A percentile compares a stretch with the other conserved stretches of the same genome.
Conservation (phyloP, 768 basidiomycete genomes). For the Leccinellum rugosiceps region DNA sequence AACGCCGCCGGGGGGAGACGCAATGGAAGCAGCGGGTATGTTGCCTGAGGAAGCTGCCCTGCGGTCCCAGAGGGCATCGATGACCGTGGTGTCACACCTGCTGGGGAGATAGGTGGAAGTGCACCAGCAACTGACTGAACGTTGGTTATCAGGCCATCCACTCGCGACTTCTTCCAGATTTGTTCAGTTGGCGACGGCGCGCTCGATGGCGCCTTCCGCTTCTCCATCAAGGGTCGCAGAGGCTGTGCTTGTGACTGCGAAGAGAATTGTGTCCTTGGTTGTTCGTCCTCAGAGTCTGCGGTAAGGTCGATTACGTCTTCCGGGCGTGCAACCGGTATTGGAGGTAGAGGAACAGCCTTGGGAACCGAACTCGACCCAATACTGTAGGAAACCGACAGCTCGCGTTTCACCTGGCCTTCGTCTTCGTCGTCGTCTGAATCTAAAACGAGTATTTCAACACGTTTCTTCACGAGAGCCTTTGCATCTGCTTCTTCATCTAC, state of each 20-base stretch:
- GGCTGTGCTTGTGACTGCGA: constrained; percentile 31
- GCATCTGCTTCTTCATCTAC: constrained; percentile 29
- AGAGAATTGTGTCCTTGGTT: constrained; percentile 28
- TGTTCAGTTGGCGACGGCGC: constrained; percentile 55
- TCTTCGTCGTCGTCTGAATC: constrained; percentile 80
- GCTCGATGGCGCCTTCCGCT: constrained; percentile 58
- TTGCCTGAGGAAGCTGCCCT: constrained; percentile 15
- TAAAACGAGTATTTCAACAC: constrained; percentile 59
- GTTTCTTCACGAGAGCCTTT: constrained; percentile 45
- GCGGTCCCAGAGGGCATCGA: constrained; percentile 12
- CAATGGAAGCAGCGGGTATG: constrained; percentile 28
- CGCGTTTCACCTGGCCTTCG: constrained; percentile 70
- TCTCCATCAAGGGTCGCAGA: constrained; percentile 37
- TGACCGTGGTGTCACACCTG: constrained; percentile 8
- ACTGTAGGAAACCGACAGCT: constrained; percentile 65
- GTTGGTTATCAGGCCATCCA: constrained; percentile 23
- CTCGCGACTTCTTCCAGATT: constrained; percentile 69
- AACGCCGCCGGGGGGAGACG: constrained; percentile 23
- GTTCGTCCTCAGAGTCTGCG: constrained; percentile 75
- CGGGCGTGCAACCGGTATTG: constrained; percentile 19
- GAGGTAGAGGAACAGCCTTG: constrained; percentile 22
- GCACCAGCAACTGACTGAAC: constrained; percentile 7
- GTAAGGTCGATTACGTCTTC: constrained; percentile 82
- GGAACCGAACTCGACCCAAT: constrained; percentile 38
- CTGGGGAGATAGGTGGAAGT: constrained; percentile 29